Evolutionary conservation across 2,329 filamentous ascomycete genomes (phyloP), one percentile per base, ranked within the genome.

Genomic region (Ophiostoma ulmi): DNA sequence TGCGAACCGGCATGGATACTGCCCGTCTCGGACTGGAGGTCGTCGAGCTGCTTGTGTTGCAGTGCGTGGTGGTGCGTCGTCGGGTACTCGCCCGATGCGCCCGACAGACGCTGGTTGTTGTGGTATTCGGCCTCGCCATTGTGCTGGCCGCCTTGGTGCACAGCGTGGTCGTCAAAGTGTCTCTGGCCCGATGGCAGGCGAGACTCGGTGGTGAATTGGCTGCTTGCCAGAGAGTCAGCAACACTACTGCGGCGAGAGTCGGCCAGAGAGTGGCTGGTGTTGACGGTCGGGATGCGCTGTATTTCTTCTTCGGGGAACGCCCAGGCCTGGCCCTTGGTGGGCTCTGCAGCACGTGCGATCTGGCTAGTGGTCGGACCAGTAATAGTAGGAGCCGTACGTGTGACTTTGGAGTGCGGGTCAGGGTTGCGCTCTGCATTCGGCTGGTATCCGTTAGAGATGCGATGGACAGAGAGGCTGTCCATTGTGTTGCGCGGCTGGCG

Each of bases 241-340:
- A 91, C 86, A 75, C 91, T 93, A 77, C 91, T 93, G 72, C 91
- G 87, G 72, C 91, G 85, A 11, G 91, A 93, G 70, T 89, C 87
- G 64, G 86, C 80, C 52, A 87, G 87, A 67, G 82, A 80, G 75
- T 81, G 77, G 79, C 77, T 79, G 76, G 83, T 84, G 48, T 22
- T 48, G n/a, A 79, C 81, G 71, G 77, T 84, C 6, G 82, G 80
- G 67, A 82, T 77, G 70, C 84, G 80, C 72, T 86, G 83, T 3
- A 90, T 87, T 69, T 89, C 86, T 70, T 90, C 88, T 76, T 92
- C 91, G 1, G 91, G 91, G 75, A 94, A 94, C 74, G 91, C 91
- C 91, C 91, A 94, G 5, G 91, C 90, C 78, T 91, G 91, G 77
- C 91, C 91, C 78, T 93, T 93, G 13, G 90, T 94, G 5, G 91